phyloP scores from a whole-genome alignment of 306 rosid genomes.

The Lathyrus tuberosus region DNA sequence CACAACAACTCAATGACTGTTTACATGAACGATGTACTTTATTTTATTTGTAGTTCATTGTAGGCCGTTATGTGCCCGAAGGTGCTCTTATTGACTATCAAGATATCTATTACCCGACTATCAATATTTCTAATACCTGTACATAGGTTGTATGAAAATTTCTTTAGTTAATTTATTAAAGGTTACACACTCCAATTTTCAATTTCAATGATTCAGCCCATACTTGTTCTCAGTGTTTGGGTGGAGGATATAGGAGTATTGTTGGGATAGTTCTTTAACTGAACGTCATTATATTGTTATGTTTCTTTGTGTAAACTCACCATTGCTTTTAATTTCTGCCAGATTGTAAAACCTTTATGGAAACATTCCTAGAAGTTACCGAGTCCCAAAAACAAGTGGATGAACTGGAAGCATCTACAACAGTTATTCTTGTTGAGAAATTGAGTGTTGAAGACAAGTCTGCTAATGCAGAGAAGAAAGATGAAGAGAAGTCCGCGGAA shows the following conservation, averaged over 20 bases:
- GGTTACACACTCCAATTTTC: not conserved
- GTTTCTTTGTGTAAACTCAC: too few relatives aligned
- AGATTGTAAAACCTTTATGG: too few relatives aligned
- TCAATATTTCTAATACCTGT: too few relatives aligned
- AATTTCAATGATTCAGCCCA: not conserved
- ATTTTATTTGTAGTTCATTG: too few relatives aligned
- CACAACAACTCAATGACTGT: not conserved
- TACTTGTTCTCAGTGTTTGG: not conserved
- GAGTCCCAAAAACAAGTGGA: too few relatives aligned
- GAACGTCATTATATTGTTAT: not conserved
- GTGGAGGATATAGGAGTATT: not conserved
- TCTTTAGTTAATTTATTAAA: constrained; percentile 7
- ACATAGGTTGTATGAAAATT: not conserved
- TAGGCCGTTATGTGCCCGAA: not conserved
- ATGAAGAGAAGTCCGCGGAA: too few relatives aligned
- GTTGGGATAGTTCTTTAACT: not conserved
- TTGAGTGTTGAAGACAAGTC: constrained; percentile 78
- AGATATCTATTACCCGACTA: not conserved
- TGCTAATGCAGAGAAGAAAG: too few relatives aligned
- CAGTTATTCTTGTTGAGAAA: constrained; percentile 74
- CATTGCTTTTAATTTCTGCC: too few relatives aligned
- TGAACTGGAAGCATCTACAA: constrained; percentile 55
- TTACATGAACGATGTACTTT: not conserved
- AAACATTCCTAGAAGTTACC: too few relatives aligned
- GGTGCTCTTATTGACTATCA: not conserved